A percentile compares a stretch with the other conserved stretches of the same genome.
Evolutionary conservation across 495 filamentous ascomycete genomes (phyloP).

Genomic region (Parmelia sp.): DNA sequence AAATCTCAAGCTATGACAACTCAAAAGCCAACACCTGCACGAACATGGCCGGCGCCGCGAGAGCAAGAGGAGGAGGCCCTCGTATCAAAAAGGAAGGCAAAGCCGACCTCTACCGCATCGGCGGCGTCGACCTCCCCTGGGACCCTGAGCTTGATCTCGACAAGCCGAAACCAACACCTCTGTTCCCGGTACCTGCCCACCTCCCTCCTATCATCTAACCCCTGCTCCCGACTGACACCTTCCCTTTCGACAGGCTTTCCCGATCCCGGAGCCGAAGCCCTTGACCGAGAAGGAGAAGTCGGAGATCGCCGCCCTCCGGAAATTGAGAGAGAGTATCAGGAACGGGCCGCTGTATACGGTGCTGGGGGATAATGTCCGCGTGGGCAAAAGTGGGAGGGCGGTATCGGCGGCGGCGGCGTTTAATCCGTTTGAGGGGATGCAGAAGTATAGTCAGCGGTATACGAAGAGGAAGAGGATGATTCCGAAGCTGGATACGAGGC

Average conservation of each 20-base stretch:
- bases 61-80: constrained; percentile 1
- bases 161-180: constrained; percentile 30
- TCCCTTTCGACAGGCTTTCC: constrained; percentile 19
- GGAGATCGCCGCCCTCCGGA: constrained; percentile 41
- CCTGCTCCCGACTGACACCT: neutral
- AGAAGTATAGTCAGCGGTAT: constrained; percentile 51
- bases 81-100: constrained; percentile 17
- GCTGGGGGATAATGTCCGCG: constrained; percentile 41
- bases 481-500: constrained; percentile 43
- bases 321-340: constrained; percentile 46
- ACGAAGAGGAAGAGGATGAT: constrained; percentile 46
- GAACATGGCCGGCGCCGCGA: constrained; percentile 10
- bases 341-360: constrained; percentile 55
- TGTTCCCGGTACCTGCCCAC: constrained; percentile 36
- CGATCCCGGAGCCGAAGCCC: constrained; percentile 28
- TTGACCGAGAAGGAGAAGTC: constrained; percentile 29
- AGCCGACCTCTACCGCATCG: constrained; percentile 16
- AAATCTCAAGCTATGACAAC: neutral
- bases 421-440: constrained; percentile 57
- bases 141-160: constrained; percentile 33
- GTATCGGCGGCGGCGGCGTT: constrained; percentile 27
- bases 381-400: constrained; percentile 27
- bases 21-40: neutral
- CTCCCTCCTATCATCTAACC: neutral
- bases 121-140: constrained; percentile 29